Conservation (phyloP, 352 stramenopile genomes). For the Globisporangium splendens region DNA sequence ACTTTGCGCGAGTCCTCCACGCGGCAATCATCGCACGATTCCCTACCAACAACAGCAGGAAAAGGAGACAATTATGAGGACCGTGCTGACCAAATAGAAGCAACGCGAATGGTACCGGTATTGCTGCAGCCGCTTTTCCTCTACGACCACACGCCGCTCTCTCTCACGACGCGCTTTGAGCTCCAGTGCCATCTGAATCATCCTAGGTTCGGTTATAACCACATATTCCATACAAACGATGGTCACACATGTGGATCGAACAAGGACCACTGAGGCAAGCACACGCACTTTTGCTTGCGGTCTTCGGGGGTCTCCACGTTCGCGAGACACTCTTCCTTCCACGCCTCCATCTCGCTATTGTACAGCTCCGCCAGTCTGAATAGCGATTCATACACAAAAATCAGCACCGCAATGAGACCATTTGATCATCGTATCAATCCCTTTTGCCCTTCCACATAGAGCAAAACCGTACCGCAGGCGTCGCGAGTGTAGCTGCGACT, state of each 20-base stretch:
- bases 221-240: not conserved
- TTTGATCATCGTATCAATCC: too few relatives aligned
- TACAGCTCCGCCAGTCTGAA: constrained; percentile 65
- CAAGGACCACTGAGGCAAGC: too few relatives aligned
- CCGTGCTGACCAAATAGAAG: not conserved
- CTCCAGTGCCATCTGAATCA: constrained; percentile 72
- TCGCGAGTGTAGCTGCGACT: constrained; percentile 65
- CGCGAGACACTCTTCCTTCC: constrained; percentile 54
- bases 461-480: constrained; percentile 31
- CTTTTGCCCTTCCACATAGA: not conserved
- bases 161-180: constrained; percentile 64
- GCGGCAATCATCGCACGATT: constrained; percentile 63
- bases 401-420: not conserved
- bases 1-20: constrained; percentile 66
- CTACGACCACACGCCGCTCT: constrained; percentile 53
- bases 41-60: constrained; percentile 21
- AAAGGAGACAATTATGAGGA: too few relatives aligned
- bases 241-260: not conserved
- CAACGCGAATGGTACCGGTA: constrained; percentile 41
- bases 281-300: constrained; percentile 64
- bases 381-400: not conserved
- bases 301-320: constrained; percentile 79
- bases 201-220: constrained; percentile 21
- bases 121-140: constrained; percentile 75
- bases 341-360: constrained; percentile 74